Conservation (phyloP, 257 asterid species). For the Nicotiana benthamiana region DNA sequence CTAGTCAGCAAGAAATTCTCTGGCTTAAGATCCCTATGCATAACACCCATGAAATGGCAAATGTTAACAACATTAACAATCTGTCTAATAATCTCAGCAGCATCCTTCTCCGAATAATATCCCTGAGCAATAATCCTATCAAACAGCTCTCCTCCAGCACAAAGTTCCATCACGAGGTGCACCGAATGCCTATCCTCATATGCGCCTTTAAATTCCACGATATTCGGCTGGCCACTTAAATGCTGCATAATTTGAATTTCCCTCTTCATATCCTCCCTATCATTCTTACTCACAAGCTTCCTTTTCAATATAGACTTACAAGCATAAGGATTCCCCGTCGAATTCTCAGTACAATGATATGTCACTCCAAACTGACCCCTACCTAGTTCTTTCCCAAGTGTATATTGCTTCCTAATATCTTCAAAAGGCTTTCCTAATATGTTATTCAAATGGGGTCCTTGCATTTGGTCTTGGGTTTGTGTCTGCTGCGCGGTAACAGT, state of each 20-base stretch:
- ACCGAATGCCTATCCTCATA: slow-evolving; percentile 54
- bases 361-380: slow-evolving; percentile 72
- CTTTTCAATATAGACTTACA: slow-evolving; percentile 59
- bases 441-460: slow-evolving; percentile 41
- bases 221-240: slow-evolving; percentile 62
- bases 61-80: slow-evolving; percentile 64
- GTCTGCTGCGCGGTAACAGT: slow-evolving; percentile 20
- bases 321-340: slow-evolving; percentile 40
- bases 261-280: slow-evolving; percentile 63
- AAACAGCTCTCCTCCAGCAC: slow-evolving; percentile 63
- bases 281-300: slow-evolving; percentile 55
- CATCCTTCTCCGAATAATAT: slow-evolving; percentile 54
- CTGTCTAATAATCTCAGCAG: slow-evolving; percentile 59
- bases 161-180: slow-evolving; percentile 61
- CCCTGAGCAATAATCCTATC: slow-evolving; percentile 63
- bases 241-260: slow-evolving; percentile 70
- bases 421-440: slow-evolving; percentile 59
- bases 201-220: slow-evolving; percentile 62
- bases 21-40: slow-evolving; percentile 73
- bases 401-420: slow-evolving; percentile 39
- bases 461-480: slow-evolving; percentile 20
- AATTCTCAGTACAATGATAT: slow-evolving; percentile 42
- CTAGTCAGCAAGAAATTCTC: slow-evolving; percentile 63
- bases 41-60: slow-evolving; percentile 74
- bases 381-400: slow-evolving; percentile 53